Conservation (phyloP, 2,329 filamentous ascomycete species). For the Colletotrichum aenigma region DNA sequence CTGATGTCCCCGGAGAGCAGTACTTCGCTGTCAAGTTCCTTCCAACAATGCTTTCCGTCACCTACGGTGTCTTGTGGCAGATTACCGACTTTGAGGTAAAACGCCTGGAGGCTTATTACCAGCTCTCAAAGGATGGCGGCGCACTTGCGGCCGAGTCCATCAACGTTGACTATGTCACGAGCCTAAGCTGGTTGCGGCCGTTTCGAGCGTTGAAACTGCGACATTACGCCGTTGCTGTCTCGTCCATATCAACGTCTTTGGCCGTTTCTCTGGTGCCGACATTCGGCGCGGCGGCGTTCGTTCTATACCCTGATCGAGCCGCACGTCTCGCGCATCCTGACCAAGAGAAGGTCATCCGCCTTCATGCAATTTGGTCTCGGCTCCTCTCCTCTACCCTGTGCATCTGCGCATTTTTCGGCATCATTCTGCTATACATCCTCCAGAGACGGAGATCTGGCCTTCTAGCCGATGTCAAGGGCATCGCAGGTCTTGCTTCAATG, state of each 20-base stretch:
- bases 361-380: conserved; percentile 65
- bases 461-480: conserved; percentile 71
- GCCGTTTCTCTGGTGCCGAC: conserved; percentile 74
- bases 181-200: conserved; percentile 69
- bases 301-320: conserved; percentile 57
- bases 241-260: conserved; percentile 67
- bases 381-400: conserved; percentile 61
- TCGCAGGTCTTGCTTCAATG: conserved; percentile 77
- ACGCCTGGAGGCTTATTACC: conserved; percentile 70
- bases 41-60: conserved; percentile 65
- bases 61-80: conserved; percentile 70
- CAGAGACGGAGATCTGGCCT: conserved; percentile 68
- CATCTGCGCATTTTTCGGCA: conserved; percentile 62
- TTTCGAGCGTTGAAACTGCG: conserved; percentile 63
- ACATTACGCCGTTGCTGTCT: conserved; percentile 73
- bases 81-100: conserved; percentile 69
- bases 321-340: conserved; percentile 45
- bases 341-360: conserved; percentile 56
- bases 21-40: conserved; percentile 70
- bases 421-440: conserved; percentile 64
- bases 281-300: conserved; percentile 66
- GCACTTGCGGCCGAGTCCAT: conserved; percentile 69
- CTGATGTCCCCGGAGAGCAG: conserved; percentile 51
- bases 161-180: conserved; percentile 76
- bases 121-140: conserved; percentile 64